Evolutionary conservation across 192 early-diverging fungal genomes (phyloP), one percentile per base, ranked within the genome.

Genomic region (Coemansia sp.): DNA sequence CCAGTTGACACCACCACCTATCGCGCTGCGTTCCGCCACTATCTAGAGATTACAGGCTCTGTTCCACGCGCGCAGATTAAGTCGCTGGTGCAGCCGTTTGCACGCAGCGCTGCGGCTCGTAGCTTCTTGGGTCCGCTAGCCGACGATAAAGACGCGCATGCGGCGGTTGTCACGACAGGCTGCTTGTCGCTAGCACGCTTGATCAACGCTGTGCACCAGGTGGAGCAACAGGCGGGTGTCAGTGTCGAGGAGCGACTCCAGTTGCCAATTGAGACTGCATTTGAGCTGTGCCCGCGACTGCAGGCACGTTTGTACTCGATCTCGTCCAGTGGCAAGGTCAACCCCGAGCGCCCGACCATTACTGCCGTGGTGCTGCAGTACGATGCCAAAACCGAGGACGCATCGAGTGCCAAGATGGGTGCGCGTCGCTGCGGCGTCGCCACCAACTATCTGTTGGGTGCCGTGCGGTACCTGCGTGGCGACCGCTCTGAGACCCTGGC

Each of bases 241-340:
- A 6, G 62, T 36, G 16, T 51, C 17, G 63, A 81, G 37, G 72
- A 78, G 13, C 83, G 82, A 34, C 80, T 85, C 24, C 39, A 59
- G 62, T 84, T 96, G 68, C 98, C 98, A 0, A 85, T 94, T 62
- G 89, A 89, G 66, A 85, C 93, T 27, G 83, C 95, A 36, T 85
- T 98, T 46, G 91, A 97, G 73, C 85, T 92, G 13, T 85, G 95
- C 17, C 86, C 92, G 50, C 90, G 92, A 37, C 87, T 96, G 41
- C 89, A 91, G 68, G 87, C 93, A 19, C 92, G 98, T 19, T 94
- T 96, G 82, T 99, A 99, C 77, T 97, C 95, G 41, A 98, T 99
- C 45, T 97, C 95, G n/a, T 96, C 95, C 11, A 93, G 93, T 16
- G 83, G 93, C 50, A 91, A 88, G 63, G 88, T 89, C 35, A 74